Conservation (phyloP, 2,329 filamentous ascomycete species). For the Fusarium haematococcum region DNA sequence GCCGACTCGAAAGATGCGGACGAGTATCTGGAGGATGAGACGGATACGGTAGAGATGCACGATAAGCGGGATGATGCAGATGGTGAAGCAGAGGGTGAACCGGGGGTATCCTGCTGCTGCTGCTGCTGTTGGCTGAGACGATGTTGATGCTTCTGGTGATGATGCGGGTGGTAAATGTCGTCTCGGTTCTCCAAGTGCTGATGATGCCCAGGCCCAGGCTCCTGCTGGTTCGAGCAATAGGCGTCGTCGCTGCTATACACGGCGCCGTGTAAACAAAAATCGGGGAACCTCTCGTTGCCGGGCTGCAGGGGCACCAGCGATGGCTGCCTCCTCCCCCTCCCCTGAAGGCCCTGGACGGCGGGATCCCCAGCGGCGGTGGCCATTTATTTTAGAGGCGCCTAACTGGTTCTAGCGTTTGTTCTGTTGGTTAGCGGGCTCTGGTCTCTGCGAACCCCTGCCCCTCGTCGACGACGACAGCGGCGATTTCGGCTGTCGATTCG, state of each 20-base stretch:
- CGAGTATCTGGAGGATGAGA: constrained; percentile 35
- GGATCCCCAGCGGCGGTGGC: constrained; percentile 32
- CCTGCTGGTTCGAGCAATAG: constrained; percentile 15
- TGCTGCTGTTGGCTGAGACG: constrained; percentile 35
- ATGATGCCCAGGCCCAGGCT: not conserved
- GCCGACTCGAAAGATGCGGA: constrained; percentile 38
- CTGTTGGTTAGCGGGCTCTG: constrained; percentile 24
- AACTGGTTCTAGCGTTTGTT: constrained; percentile 9
- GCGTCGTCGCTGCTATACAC: constrained; percentile 24
- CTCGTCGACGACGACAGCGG: not conserved
- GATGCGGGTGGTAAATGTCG: constrained; percentile 18
- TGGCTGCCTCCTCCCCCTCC: constrained; percentile 20
- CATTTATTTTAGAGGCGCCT: constrained; percentile 29
- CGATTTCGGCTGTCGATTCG: constrained; percentile 3
- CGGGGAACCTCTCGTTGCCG: constrained; percentile 53
- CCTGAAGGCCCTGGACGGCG: constrained; percentile 34
- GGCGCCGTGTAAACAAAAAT: constrained; percentile 57
- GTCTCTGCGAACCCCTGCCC: constrained; percentile 21
- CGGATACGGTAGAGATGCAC: constrained; percentile 40
- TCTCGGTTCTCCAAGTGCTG: constrained; percentile 14
- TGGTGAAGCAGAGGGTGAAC: constrained; percentile 39
- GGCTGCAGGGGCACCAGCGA: constrained; percentile 44
- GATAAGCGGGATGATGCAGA: constrained; percentile 42
- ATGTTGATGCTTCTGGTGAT: constrained; percentile 43
- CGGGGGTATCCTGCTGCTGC: constrained; percentile 34